Evolutionary conservation across 106 monocot species (phyloP).

Genomic region (Allium cepa): DNA sequence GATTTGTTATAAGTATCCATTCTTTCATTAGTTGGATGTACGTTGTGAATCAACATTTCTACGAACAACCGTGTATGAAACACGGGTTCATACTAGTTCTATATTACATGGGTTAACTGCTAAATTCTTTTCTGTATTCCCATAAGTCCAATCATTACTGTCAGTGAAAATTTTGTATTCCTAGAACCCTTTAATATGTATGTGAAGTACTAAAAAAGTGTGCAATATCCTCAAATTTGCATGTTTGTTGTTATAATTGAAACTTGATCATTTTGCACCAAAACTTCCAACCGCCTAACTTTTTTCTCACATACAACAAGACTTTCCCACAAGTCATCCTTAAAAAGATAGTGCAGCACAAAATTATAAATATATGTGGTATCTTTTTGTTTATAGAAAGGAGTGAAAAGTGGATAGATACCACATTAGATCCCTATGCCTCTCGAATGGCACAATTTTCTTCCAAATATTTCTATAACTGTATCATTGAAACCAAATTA

Average conservation of each 20-base stretch:
- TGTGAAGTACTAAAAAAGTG: neutral
- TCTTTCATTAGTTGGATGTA: no score
- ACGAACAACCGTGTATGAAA: no score
- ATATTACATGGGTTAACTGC: no score
- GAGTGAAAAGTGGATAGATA: slow-evolving; percentile 13
- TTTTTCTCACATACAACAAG: slow-evolving; percentile 78
- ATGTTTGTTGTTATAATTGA: slow-evolving; percentile 40
- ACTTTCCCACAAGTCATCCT: slow-evolving; percentile 90
- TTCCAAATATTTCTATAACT: slow-evolving; percentile 62
- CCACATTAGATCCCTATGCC: slow-evolving; percentile 78
- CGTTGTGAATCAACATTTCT: no score
- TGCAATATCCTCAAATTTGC: slow-evolving; percentile 17
- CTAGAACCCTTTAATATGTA: neutral
- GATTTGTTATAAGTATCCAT: no score
- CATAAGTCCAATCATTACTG: no score
- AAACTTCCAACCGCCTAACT: slow-evolving; percentile 65
- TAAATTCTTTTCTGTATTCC: no score
- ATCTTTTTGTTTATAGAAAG: neutral
- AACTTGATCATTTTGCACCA: slow-evolving; percentile 62
- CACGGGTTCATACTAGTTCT: no score
- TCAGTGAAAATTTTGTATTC: neutral
- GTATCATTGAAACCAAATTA: slow-evolving; percentile 6
- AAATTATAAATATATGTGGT: neutral
- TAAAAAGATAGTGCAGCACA: slow-evolving; percentile 1
- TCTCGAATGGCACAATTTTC: slow-evolving; percentile 72